Percentiles rank a stretch among this genome's conserved stretches.
Evolutionary conservation across 345 rosid genomes (phyloP).

Genomic region (Punica granatum): DNA sequence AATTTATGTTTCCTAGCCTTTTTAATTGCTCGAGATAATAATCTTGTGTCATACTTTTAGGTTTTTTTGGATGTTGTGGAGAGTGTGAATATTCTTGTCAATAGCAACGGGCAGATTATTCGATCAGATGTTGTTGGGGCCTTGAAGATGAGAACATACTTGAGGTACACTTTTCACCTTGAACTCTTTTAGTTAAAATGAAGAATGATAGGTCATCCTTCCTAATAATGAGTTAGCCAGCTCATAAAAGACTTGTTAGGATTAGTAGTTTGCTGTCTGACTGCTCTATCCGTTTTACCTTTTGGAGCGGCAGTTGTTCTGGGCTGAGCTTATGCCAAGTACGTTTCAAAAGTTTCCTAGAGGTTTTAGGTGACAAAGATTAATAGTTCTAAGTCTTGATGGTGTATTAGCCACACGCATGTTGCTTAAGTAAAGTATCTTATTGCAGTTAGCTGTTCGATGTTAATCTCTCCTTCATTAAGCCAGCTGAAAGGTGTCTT

Average conservation of each 20-base stretch:
- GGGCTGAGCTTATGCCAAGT: too few relatives aligned
- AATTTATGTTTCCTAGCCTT: conserved; percentile 8
- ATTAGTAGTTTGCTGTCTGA: neutral
- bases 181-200: neutral
- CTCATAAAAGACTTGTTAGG: neutral
- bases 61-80: conserved; percentile 95
- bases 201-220: neutral
- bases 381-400: neutral
- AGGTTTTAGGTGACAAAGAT: neutral
- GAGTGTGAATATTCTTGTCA: conserved; percentile 90
- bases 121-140: conserved; percentile 98
- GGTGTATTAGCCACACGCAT: neutral
- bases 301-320: neutral
- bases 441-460: neutral
- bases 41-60: conserved; percentile 30
- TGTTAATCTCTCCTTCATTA: neutral
- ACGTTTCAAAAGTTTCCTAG: neutral
- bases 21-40: conserved; percentile 8
- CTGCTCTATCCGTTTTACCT: neutral
- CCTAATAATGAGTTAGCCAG: neutral
- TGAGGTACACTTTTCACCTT: conserved; percentile 46
- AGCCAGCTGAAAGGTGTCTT: neutral
- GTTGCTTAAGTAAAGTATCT: neutral
- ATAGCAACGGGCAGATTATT: conserved; percentile 90
- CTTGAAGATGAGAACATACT: conserved; percentile 90